Base-by-base conservation (phyloP, 495 filamentous ascomycete species). In the Penicillium steckii region DNA sequence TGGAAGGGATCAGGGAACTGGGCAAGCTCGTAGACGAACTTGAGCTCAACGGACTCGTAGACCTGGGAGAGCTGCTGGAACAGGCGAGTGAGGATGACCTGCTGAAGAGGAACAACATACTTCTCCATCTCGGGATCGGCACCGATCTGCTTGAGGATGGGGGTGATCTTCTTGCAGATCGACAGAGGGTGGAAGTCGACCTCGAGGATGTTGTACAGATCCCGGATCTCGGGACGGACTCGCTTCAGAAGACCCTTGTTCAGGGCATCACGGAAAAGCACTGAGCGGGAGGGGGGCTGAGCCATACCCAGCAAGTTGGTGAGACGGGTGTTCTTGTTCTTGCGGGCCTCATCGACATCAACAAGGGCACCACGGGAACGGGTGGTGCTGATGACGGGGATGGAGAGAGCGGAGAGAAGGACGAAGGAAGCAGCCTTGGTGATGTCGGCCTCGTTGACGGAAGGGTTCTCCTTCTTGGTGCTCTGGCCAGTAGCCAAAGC, bases 41-140 rank as follows among this genome's bases (percentile, higher is more conserved):
- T 84, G 40, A 98, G 85, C 71, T 96, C 89, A 44, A 98, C 93
- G 45, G 93, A 96, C 72, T 97, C 95, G 75, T 98, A 98, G 46
- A 98, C 94, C 73, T 98, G 94, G 41, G 95, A 97, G 44, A 98
- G 81, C 73, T 98, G 94, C 80, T 98, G 94, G 82, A 98, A 98
- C 44, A 98, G 84, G 53, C 94, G 87, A 37, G 94, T 98, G 46
- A 98, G 83, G 56, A 98, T 98, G 66, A 98, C 94, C 77, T 98
- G 94, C 72, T 97, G 95, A 46, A 98, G 80, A 49, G 94, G 94
- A 43, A 86, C 67, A 55, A 98, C 86, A 67, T 98, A 98, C 72
- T 92, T 94, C 74, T 93, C 85, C 91, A 98, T 94, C 65, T 97
- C 93, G 32, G 89, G 81, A 61, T 98, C 94, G 51, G 86, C 85